phyloP scores from a whole-genome alignment of 139 green algal species.

The Coelastrella sp. region DNA sequence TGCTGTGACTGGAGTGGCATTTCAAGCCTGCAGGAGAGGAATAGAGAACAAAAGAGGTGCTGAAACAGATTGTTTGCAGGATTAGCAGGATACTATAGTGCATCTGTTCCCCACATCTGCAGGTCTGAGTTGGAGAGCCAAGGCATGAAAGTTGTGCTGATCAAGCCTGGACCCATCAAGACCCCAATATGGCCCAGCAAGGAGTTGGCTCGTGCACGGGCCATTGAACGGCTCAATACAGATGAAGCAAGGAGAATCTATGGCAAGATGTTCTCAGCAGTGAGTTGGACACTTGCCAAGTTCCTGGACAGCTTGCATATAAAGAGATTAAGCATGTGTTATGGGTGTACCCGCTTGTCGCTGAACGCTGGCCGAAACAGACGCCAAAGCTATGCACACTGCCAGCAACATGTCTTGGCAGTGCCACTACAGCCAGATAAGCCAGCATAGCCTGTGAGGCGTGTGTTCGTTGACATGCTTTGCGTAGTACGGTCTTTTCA shows the following conservation, averaged over 20 bases:
- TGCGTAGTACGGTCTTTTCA: no score
- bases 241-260: not conserved
- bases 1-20: not conserved
- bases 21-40: not conserved
- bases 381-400: no score
- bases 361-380: no score
- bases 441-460: no score
- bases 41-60: not conserved
- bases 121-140: slow-evolving; percentile 19
- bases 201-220: not conserved
- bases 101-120: not conserved
- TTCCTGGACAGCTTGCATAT: no score
- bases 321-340: no score
- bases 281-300: not conserved
- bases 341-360: no score
- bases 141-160: slow-evolving; percentile 10
- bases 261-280: not conserved
- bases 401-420: no score
- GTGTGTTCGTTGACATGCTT: not conserved
- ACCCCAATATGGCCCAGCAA: slow-evolving; percentile 29
- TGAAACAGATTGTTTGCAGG: not conserved
- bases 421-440: no score
- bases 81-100: not conserved
- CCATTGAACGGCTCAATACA: not conserved
- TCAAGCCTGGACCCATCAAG: slow-evolving; percentile 34